Percentiles rank a stretch among this genome's conserved stretches.
phyloP scores from a whole-genome alignment of 495 filamentous ascomycete species.

The Cercophora sp. region DNA sequence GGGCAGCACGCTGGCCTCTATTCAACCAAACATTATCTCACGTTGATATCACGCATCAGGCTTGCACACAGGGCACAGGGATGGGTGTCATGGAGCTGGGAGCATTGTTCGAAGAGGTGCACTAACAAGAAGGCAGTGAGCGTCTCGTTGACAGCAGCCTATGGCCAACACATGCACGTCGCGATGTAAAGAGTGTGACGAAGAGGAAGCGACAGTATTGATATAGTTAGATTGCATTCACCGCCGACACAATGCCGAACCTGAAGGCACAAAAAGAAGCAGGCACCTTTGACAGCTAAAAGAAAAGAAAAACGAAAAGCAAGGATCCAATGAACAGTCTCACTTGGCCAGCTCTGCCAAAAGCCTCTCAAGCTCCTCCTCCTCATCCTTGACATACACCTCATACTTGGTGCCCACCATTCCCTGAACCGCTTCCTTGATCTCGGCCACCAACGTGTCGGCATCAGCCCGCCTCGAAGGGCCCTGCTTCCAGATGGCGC shows the following conservation, averaged over 20 bases:
- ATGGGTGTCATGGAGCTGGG: too few relatives aligned
- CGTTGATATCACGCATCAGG: too few relatives aligned
- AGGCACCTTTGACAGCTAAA: not conserved
- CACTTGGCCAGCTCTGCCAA: not conserved
- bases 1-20: too few relatives aligned
- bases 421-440: not conserved
- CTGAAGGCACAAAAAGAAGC: not conserved
- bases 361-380: not conserved
- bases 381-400: not conserved
- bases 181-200: not conserved
- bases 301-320: not conserved
- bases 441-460: not conserved
- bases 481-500: conserved; percentile 3
- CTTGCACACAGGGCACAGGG: too few relatives aligned
- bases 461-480: not conserved
- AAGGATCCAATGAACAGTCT: not conserved
- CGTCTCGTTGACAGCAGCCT: too few relatives aligned
- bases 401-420: conserved; percentile 1
- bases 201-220: not conserved
- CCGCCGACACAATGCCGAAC: not conserved
- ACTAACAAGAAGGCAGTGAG: too few relatives aligned
- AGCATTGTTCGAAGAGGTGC: too few relatives aligned
- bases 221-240: not conserved
- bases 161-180: not conserved
- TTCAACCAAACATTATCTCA: too few relatives aligned